Percentiles rank a stretch among this genome's conserved stretches.
These are phyloP conservation scores for Alternaria sp. DNA, from an alignment of 2,329 filamentous ascomycete genomes.

Conservation along the genomic window DNA sequence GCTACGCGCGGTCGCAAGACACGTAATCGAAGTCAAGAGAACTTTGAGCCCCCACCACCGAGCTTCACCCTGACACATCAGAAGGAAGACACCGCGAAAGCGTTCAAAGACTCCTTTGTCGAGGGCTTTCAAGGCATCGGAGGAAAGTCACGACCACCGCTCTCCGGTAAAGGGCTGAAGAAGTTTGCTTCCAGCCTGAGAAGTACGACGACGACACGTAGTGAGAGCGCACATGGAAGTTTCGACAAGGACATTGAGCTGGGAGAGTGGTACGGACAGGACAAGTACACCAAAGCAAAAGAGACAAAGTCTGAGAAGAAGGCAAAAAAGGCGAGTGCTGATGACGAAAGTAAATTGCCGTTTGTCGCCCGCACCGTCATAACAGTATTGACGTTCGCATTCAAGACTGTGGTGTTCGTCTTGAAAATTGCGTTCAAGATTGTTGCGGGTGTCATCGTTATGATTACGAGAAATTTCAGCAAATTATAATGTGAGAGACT, in stretches of 20 bases:
- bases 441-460: conserved; percentile 50
- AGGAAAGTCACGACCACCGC: conserved; percentile 34
- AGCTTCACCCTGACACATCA: conserved; percentile 32
- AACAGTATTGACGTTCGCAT: conserved; percentile 50
- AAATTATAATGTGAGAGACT: conserved; percentile 36
- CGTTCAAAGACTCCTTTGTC: conserved; percentile 42
- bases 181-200: conserved; percentile 35
- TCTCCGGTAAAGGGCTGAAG: conserved; percentile 26
- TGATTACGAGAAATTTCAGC: conserved; percentile 47
- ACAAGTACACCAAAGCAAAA: conserved; percentile 18
- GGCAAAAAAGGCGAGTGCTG: conserved; percentile 36
- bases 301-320: conserved; percentile 35
- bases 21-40: conserved; percentile 29
- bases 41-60: conserved; percentile 45
- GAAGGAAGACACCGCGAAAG: conserved; percentile 38
- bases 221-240: conserved; percentile 25
- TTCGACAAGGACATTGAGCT: conserved; percentile 51
- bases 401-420: conserved; percentile 55
- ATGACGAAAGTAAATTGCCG: conserved; percentile 49
- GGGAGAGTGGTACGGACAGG: conserved; percentile 49
- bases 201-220: conserved; percentile 24
- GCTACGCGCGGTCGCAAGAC: conserved; percentile 42
- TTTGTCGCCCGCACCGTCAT: conserved; percentile 52
- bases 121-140: conserved; percentile 46
- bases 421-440: conserved; percentile 54